These are phyloP conservation scores for Suillus spraguei DNA, from an alignment of 768 basidiomycete genomes.

Conservation along the genomic window DNA sequence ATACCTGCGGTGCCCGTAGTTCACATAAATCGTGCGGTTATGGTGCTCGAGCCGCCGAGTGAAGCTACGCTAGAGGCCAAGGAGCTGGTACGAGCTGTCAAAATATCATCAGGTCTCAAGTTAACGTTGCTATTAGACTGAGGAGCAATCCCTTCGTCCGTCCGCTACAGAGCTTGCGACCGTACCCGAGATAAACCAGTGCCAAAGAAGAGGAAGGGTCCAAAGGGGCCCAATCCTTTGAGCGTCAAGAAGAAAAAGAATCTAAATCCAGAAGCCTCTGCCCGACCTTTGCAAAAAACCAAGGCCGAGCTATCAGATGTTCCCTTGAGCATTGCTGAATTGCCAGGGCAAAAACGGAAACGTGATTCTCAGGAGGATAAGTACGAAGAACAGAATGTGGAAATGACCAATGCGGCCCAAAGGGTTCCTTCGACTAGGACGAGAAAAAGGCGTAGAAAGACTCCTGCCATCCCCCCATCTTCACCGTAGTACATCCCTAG, in stretches of 20 bases:
- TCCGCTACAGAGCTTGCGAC: slow-evolving; percentile 49
- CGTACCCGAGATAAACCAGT: slow-evolving; percentile 37
- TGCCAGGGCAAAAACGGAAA: slow-evolving; percentile 25
- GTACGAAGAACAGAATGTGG: neutral
- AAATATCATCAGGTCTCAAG: neutral
- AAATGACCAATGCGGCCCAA: slow-evolving; percentile 6
- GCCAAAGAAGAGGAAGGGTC: slow-evolving; percentile 64
- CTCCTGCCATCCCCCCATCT: neutral
- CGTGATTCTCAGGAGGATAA: neutral
- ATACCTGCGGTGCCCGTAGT: slow-evolving; percentile 89
- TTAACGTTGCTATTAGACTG: slow-evolving; percentile 45
- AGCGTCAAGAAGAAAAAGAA: slow-evolving; percentile 94
- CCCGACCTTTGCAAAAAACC: neutral
- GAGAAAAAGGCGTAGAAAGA: slow-evolving; percentile 29
- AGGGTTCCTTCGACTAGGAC: slow-evolving; percentile 2
- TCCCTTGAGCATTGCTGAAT: neutral
- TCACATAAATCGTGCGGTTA: slow-evolving; percentile 89
- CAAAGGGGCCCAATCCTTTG: slow-evolving; percentile 90
- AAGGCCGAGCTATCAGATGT: neutral
- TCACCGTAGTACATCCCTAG: neutral
- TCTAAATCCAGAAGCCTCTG: slow-evolving; percentile 15
- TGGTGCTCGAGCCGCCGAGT: slow-evolving; percentile 91
- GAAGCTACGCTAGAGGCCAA: slow-evolving; percentile 75
- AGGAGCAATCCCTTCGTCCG: slow-evolving; percentile 61
- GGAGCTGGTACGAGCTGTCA: slow-evolving; percentile 45